Evolutionary conservation across 2,329 filamentous ascomycete species (phyloP), one percentile per base, ranked within the genome.

Genomic region (Scytalidium sp.): DNA sequence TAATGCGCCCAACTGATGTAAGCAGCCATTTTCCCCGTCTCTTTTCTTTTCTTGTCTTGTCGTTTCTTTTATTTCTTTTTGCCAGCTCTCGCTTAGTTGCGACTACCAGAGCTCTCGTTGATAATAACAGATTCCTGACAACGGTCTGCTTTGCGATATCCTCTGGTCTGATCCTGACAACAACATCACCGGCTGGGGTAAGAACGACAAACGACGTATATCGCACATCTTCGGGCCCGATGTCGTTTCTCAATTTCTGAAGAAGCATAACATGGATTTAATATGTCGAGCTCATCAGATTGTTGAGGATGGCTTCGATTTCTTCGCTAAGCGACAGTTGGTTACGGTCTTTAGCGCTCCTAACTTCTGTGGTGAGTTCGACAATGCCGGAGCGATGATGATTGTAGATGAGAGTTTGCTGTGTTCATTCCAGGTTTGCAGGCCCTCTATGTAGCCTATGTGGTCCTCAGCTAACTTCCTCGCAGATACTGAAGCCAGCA

Each of bases 351-450:
- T 99, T 79, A 96, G 90, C 67, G 94, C 94, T 46, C 94, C 94
- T 60, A 99, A 99, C 77, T 99, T 97, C 79, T 99, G 93, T 65
- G 93, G 93, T 71, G 94, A 99, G 75, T 99, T 99, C 68, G 94
- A 99, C 79, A 99, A 99, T 67, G 93, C 93, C 47, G 94, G 94
- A 69, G 94, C 94, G 57, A 97, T 99, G 93, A 97, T 99, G 94
- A 97, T 92, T 68, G 94, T 99, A 36, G 94, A 97, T 69, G 94
- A 97, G 80, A 97, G 92, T 71, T 76, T 99, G 72, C 80, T 99
- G 66, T 99, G 94, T 80, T 97, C 92, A 56, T 99, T 99, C 87
- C 94, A 97, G 88, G 90, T 94, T 36, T 27, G 22, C n/a, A n/a
- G n/a, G n/a, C 23, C 21, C n/a, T 36, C 40, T 41, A 21, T 11